Conservation (phyloP, 768 basidiomycete genomes). For the Exidia glandulosa region DNA sequence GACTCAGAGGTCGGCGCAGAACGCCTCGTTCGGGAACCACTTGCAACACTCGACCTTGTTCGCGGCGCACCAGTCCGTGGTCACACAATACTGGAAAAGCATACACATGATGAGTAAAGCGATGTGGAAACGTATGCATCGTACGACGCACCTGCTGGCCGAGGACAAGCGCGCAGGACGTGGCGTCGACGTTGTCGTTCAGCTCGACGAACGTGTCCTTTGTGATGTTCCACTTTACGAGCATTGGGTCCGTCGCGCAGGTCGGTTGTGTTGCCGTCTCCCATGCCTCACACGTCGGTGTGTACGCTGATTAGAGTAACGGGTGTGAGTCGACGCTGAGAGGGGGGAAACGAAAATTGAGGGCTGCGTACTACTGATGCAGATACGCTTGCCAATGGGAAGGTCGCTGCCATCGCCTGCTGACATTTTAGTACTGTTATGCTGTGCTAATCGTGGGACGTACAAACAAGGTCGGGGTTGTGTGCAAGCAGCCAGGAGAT, state of each 20-base stretch:
- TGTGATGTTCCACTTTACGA: background rate
- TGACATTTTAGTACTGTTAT: background rate
- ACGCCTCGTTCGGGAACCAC: background rate
- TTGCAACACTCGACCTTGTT: background rate
- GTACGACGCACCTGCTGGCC: background rate
- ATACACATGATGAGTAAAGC: background rate
- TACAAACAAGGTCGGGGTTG: background rate
- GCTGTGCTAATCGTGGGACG: background rate
- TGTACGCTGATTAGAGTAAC: background rate
- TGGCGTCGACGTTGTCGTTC: background rate
- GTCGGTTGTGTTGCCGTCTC: background rate
- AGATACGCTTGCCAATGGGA: background rate
- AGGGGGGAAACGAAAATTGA: background rate
- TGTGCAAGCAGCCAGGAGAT: background rate
- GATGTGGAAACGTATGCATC: background rate
- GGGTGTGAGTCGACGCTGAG: background rate
- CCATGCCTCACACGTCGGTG: background rate
- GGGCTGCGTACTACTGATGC: background rate
- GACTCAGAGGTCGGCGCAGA: background rate
- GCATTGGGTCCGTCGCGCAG: background rate
- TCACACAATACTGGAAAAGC: background rate
- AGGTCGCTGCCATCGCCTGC: background rate
- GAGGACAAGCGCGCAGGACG: background rate
- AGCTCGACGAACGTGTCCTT: background rate
- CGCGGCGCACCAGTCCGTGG: background rate